These are phyloP conservation scores for Cenococcum geophilum DNA, from an alignment of 495 filamentous ascomycete genomes.

Conservation along the genomic window DNA sequence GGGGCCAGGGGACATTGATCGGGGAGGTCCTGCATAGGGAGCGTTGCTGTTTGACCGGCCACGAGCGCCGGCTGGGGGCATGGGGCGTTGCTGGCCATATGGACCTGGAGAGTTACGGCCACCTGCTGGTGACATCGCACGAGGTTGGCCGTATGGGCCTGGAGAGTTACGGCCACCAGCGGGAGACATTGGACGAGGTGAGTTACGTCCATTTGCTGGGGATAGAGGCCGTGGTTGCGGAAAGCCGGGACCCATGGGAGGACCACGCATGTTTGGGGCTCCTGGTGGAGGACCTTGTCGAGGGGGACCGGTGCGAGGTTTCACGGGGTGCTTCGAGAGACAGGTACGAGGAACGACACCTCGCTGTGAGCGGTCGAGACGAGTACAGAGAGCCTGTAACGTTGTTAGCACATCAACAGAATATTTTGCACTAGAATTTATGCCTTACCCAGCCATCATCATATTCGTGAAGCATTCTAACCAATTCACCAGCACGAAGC, in stretches of 20 bases:
- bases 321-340: conserved; percentile 84
- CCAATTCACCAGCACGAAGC: conserved; percentile 70
- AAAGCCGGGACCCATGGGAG: conserved; percentile 30
- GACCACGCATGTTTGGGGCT: conserved; percentile 39
- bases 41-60: conserved; percentile 33
- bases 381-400: conserved; percentile 74
- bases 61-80: conserved; percentile 34
- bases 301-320: conserved; percentile 60
- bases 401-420: conserved; percentile 35
- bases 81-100: conserved; percentile 30
- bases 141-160: background rate
- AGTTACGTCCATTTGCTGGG: conserved; percentile 34
- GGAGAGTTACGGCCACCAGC: conserved; percentile 17
- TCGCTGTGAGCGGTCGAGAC: conserved; percentile 82
- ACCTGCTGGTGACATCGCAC: conserved; percentile 42
- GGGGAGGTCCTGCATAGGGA: conserved; percentile 24
- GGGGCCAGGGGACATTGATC: conserved; percentile 50
- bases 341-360: conserved; percentile 92
- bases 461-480: conserved; percentile 88
- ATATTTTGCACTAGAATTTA: background rate
- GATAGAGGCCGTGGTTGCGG: conserved; percentile 38
- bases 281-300: conserved; percentile 40
- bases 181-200: conserved; percentile 45
- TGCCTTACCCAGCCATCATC: conserved; percentile 92
- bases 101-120: conserved; percentile 9